Percentiles rank a stretch among this genome's conserved stretches.
Conservation (phyloP, 257 asterid species). For the Salvia splendens region DNA sequence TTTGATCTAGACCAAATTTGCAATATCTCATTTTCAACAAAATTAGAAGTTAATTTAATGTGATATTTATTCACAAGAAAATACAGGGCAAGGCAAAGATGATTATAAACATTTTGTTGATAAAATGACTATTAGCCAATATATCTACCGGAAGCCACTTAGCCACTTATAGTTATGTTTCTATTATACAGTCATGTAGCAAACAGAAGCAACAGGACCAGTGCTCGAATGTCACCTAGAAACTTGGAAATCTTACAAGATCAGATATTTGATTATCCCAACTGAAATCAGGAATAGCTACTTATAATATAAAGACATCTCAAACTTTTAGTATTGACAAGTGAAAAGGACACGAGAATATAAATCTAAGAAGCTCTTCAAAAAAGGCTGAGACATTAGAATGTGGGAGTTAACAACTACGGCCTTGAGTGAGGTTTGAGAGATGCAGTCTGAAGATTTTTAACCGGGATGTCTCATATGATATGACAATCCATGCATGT, state of each 20-base stretch:
- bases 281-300: neutral
- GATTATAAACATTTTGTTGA: neutral
- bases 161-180: neutral
- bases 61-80: neutral
- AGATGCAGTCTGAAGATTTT: slow-evolving; percentile 1
- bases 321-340: neutral
- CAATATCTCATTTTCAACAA: neutral
- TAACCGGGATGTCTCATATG: neutral
- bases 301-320: neutral
- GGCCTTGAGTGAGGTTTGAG: neutral
- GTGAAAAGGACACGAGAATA: neutral
- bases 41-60: neutral
- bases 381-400: neutral
- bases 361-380: neutral
- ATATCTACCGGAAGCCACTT: neutral
- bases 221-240: neutral
- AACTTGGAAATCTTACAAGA: neutral
- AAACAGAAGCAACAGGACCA: neutral
- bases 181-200: slow-evolving; percentile 13
- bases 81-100: slow-evolving; percentile 2
- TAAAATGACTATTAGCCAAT: neutral
- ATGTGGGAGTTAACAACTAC: neutral
- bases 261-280: neutral
- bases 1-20: slow-evolving; percentile 8
- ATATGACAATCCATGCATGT: neutral